Conservation (phyloP, 306 rosid species). For the Coriaria nepalensis region DNA sequence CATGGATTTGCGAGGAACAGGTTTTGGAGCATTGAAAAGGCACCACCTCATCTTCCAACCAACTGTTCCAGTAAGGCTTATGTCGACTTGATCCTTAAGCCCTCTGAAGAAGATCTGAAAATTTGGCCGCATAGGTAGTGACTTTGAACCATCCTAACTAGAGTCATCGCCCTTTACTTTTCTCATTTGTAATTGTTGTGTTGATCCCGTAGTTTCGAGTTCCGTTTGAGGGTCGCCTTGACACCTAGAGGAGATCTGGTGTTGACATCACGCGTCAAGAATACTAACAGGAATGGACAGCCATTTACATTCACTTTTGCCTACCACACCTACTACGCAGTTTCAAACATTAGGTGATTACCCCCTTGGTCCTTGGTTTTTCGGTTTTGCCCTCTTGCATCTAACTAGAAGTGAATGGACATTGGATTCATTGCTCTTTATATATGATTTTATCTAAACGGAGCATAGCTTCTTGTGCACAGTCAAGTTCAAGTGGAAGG, state of each 20-base stretch:
- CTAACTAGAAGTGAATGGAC: background rate
- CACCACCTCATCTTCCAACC: constrained; percentile 62
- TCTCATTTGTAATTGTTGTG: background rate
- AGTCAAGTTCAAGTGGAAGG: constrained; percentile 99
- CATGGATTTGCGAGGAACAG: constrained; percentile 89
- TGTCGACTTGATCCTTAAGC: constrained; percentile 80
- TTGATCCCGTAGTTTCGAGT: constrained; percentile 1
- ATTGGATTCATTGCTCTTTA: too few relatives aligned
- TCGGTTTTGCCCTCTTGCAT: constrained; percentile 1
- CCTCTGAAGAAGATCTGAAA: constrained; percentile 69
- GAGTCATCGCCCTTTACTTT: background rate
- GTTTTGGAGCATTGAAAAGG: constrained; percentile 52
- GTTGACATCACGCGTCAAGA: constrained; percentile 3
- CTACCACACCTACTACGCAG: constrained; percentile 2
- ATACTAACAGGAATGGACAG: constrained; percentile 2
- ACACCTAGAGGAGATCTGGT: constrained; percentile 1
- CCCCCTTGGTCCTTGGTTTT: constrained; percentile 6
- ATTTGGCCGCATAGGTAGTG: constrained; percentile 84
- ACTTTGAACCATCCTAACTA: too few relatives aligned
- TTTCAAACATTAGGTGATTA: constrained; percentile 8
- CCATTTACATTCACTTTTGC: constrained; percentile 9
- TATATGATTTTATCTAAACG: constrained; percentile 1
- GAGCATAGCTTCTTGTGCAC: constrained; percentile 25
- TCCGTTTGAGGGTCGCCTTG: background rate
- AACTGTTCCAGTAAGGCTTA: constrained; percentile 40